Evolutionary conservation across 2,329 filamentous ascomycete genomes (phyloP).

Genomic region (Apiospora kogelbergensis): DNA sequence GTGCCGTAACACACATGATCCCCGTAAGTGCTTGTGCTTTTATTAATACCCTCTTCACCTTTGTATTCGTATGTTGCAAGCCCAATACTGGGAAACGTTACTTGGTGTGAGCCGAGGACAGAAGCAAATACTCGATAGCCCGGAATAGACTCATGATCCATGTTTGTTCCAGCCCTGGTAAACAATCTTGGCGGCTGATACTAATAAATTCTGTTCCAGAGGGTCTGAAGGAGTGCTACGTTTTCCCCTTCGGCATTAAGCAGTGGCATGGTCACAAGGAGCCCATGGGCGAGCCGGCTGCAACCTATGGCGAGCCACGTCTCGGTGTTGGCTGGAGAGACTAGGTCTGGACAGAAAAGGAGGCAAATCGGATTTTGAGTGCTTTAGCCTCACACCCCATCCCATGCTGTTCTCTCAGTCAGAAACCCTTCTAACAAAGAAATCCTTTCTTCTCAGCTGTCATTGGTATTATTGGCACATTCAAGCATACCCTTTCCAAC

Average conservation of each 20-base stretch:
- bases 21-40: not conserved
- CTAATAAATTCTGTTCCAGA: not conserved
- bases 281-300: not conserved
- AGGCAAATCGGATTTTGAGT: not conserved
- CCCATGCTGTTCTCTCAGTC: not conserved
- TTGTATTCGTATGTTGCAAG: not conserved
- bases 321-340: conserved; percentile 1
- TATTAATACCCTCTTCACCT: not conserved
- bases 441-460: not conserved
- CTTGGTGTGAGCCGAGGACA: not conserved
- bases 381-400: not conserved
- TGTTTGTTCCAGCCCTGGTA: not conserved
- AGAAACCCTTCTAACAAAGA: not conserved
- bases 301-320: not conserved
- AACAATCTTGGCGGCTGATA: not conserved
- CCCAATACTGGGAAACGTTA: not conserved
- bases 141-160: not conserved
- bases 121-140: not conserved
- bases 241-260: not conserved
- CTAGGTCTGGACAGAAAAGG: not conserved
- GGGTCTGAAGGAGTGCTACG: not conserved
- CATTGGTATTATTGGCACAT: too few species aligned
- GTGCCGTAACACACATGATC: conserved; percentile 22
- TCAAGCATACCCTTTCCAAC: not conserved
- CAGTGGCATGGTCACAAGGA: not conserved